phyloP scores from a whole-genome alignment of 805 yeast genomes.

The Nakazawaea holstii region DNA sequence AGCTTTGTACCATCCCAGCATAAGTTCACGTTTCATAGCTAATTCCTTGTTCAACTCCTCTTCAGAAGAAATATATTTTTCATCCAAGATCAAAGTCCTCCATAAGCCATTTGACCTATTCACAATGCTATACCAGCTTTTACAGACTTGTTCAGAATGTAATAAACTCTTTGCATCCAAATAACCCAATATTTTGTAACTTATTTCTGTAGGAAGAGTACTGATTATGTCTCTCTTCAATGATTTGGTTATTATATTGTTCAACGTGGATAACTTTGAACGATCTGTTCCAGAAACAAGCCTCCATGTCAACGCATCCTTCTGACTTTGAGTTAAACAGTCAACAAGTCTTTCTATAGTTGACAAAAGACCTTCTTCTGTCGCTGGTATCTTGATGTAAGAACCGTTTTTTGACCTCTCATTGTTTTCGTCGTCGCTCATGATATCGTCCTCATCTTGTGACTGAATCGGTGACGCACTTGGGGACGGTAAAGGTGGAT shows the following conservation, averaged over 20 bases:
- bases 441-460: slow-evolving; percentile 17
- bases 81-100: slow-evolving; percentile 59
- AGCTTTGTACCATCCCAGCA: slow-evolving; percentile 14
- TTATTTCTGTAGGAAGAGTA: slow-evolving; percentile 69
- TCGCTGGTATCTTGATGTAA: slow-evolving; percentile 28
- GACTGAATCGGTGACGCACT: slow-evolving; percentile 53
- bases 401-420: slow-evolving; percentile 27
- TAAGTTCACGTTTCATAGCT: slow-evolving; percentile 1
- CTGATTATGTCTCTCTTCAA: slow-evolving; percentile 71
- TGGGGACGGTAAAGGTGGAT: slow-evolving; percentile 64
- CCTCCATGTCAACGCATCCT: slow-evolving; percentile 38
- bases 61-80: slow-evolving; percentile 46
- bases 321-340: slow-evolving; percentile 39
- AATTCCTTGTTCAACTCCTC: slow-evolving; percentile 32
- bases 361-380: slow-evolving; percentile 1
- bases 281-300: slow-evolving; percentile 57
- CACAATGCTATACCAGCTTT: slow-evolving; percentile 63
- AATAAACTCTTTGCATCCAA: slow-evolving; percentile 62
- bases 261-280: slow-evolving; percentile 54
- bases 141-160: slow-evolving; percentile 58
- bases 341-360: slow-evolving; percentile 24
- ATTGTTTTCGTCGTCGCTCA: slow-evolving; percentile 2
- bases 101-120: slow-evolving; percentile 61
- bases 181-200: slow-evolving; percentile 56
- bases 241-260: slow-evolving; percentile 42